A percentile compares a stretch with the other conserved stretches of the same genome.
Conservation (phyloP, 2,329 filamentous ascomycete species). For the Penicillium sp. region DNA sequence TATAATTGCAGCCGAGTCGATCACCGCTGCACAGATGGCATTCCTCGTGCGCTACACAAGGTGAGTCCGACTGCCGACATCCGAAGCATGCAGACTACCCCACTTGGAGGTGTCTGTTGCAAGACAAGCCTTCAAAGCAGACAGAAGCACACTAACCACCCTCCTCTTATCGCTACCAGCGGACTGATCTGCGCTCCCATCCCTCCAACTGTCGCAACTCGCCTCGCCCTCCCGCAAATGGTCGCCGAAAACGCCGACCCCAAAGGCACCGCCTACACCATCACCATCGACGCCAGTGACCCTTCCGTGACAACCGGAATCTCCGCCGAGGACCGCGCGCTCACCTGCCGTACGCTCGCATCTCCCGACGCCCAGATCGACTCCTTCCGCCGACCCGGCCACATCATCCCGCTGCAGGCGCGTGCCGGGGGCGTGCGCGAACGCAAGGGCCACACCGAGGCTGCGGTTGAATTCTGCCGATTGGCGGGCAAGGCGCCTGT, state of each 20-base stretch:
- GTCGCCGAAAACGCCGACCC: conserved; percentile 77
- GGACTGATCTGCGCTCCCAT: conserved; percentile 92
- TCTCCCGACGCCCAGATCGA: conserved; percentile 60
- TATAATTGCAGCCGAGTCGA: conserved; percentile 84
- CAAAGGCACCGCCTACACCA: conserved; percentile 88
- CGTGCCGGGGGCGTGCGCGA: conserved; percentile 78
- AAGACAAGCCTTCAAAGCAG: background rate
- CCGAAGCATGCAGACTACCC: background rate
- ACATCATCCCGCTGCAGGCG: conserved; percentile 84
- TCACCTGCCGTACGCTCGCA: conserved; percentile 79
- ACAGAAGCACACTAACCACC: background rate
- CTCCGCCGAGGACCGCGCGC: conserved; percentile 80
- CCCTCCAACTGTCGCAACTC: conserved; percentile 66
- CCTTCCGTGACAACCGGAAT: conserved; percentile 83
- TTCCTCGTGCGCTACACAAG: conserved; percentile 91
- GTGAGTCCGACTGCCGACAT: conserved; percentile 32
- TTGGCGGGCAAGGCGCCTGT: conserved; percentile 76
- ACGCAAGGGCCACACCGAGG: conserved; percentile 87
- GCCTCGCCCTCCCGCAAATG: conserved; percentile 86
- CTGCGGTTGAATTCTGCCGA: conserved; percentile 85
- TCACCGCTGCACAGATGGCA: conserved; percentile 89
- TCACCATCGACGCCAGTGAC: conserved; percentile 80
- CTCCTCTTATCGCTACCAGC: conserved; percentile 43
- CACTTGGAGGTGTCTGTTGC: background rate
- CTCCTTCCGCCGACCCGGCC: conserved; percentile 80